Conservation (phyloP, 176 grass and related monocot genomes). For the Hordeum marinum region DNA sequence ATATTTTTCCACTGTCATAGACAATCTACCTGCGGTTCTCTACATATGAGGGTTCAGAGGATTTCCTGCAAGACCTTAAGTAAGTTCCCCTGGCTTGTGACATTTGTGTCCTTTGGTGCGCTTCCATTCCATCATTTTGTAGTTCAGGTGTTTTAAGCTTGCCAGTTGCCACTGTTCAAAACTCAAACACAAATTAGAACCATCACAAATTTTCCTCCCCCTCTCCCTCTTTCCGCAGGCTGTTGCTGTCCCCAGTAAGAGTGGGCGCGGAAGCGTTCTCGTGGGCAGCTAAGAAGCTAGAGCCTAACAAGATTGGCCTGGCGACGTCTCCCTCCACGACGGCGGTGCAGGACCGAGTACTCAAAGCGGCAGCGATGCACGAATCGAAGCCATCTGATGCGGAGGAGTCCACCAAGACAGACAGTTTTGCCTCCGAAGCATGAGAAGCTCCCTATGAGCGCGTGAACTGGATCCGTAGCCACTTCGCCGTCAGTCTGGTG, state of each 20-base stretch:
- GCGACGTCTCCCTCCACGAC: constrained; percentile 85
- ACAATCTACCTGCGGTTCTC: constrained; percentile 63
- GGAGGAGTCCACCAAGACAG: constrained; percentile 43
- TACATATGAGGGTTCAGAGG: constrained; percentile 55
- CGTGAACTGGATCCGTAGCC: neutral
- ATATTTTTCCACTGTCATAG: constrained; percentile 36
- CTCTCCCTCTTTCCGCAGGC: constrained; percentile 21
- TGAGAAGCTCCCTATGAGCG: constrained; percentile 7
- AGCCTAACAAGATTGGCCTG: constrained; percentile 77
- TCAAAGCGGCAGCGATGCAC: constrained; percentile 89
- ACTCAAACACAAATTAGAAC: neutral
- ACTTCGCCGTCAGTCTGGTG: neutral
- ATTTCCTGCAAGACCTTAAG: constrained; percentile 74
- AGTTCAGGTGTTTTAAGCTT: neutral
- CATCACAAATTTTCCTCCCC: neutral
- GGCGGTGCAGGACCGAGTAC: constrained; percentile 79
- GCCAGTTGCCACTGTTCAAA: neutral
- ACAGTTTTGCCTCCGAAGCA: constrained; percentile 59
- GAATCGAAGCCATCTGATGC: constrained; percentile 72
- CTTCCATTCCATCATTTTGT: neutral
- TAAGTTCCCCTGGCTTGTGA: constrained; percentile 24
- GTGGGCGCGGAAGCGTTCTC: constrained; percentile 61
- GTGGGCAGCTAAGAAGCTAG: constrained; percentile 58
- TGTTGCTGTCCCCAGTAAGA: constrained; percentile 63
- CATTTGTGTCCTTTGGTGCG: neutral